A percentile compares a stretch with the other conserved stretches of the same genome.
phyloP scores from a whole-genome alignment of 176 grass and related monocot species.

The Musa schizocarpa region DNA sequence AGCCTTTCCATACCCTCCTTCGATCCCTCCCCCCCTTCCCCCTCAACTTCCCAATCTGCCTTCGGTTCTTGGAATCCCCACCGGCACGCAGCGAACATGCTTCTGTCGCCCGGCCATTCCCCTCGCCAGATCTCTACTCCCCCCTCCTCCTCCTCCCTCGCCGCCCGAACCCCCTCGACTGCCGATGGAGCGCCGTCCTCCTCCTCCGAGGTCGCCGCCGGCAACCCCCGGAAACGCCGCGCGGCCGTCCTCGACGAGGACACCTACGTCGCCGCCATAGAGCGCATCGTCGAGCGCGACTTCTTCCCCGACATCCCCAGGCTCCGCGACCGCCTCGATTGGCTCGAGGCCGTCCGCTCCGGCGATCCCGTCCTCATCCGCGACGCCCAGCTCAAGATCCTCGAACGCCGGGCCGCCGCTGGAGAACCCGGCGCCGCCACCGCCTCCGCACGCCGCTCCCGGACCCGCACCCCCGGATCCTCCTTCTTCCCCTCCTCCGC shows the following conservation, averaged over 20 bases:
- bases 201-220: constrained; percentile 8
- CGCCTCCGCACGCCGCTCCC: not conserved
- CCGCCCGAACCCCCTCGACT: constrained; percentile 16
- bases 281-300: constrained; percentile 85
- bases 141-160: constrained; percentile 13
- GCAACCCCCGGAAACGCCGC: constrained; percentile 33
- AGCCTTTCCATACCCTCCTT: no score
- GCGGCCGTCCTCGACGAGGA: constrained; percentile 77
- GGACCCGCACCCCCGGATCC: constrained; percentile 41
- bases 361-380: constrained; percentile 68
- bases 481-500: constrained; percentile 50
- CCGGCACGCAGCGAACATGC: constrained; percentile 33
- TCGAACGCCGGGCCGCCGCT: constrained; percentile 35
- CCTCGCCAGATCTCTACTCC: constrained; percentile 38
- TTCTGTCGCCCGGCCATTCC: constrained; percentile 73
- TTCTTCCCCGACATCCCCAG: constrained; percentile 85
- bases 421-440: not conserved
- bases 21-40: no score
- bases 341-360: constrained; percentile 77
- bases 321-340: constrained; percentile 80
- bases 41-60: no score
- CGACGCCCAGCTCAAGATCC: constrained; percentile 88
- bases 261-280: constrained; percentile 68
- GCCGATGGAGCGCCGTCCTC: constrained; percentile 10
- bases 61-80: not conserved